Base-by-base conservation (phyloP, 345 rosid genomes). In the Geranium brycei region DNA sequence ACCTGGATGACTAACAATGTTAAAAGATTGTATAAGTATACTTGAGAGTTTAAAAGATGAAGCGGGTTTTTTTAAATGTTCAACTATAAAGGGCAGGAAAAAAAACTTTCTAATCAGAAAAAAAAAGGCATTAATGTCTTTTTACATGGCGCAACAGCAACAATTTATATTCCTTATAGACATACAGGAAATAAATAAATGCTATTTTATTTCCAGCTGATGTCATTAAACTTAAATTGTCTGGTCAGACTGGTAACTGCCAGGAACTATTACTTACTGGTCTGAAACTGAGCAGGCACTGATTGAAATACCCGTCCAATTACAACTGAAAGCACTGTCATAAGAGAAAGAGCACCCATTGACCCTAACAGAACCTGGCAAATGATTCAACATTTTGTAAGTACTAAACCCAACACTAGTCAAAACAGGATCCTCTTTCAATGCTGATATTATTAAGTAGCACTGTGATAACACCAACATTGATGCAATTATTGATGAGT, bases 281-380 rank as follows among this genome's bases (percentile, higher is more conserved):
- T 93, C 60, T 90, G 97, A 70, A 93, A 90, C 76, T 93, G 96
- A 79, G 99, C 88, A 69, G 99, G 99, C 57, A 93, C 95, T 0
- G 99, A 90, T 64, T 83, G 88, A 79, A 93, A 93, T 67, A 93
- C 68, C 73, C 87, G 81, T 64, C 99, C 99, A 53, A 90, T 93
- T 40, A 90, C 76, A 73, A 90, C 99, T 0, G 97, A 93, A 67
- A 93, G 78, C 72, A 93, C 71, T 58, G 97, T 87, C 99, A 93
- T 90, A 68, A 93, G 87, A 61, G 92, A 87, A 77, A 93, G 87
- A 69, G 99, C 97, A 67, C 79, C 97, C 95, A 93, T 90, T 55
- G 99, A 93, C 41, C 97, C 99, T 76, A 93, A 73, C 69, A 93
- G 97, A 68, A 90, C 99, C 99, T 93, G 80, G 77, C 81, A 81